Conservation (phyloP, 2,329 filamentous ascomycete species). For the Diplodia sapinea region DNA sequence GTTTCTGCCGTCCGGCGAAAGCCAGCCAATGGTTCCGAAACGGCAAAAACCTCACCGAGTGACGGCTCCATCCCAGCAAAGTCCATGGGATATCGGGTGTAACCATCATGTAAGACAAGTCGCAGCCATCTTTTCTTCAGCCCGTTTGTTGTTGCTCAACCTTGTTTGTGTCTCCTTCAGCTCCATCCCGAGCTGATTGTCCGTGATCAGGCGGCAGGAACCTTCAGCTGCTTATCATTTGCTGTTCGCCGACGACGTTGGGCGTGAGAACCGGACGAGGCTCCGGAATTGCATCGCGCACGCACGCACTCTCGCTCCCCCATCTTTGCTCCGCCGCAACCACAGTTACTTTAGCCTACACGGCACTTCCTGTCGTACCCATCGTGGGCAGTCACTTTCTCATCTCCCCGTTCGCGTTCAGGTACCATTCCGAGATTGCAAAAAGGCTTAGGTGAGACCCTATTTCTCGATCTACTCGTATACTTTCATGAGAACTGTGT, state of each 20-base stretch:
- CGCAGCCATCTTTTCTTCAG: not conserved
- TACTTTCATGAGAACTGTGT: not conserved
- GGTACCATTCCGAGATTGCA: not conserved
- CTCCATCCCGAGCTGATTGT: not conserved
- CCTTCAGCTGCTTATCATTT: not conserved
- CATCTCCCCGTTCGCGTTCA: not conserved
- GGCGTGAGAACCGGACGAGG: not conserved
- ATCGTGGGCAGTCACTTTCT: not conserved
- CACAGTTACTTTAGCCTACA: not conserved
- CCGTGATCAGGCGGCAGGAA: not conserved
- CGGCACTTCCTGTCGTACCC: conserved; percentile 2
- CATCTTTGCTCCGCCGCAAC: not conserved
- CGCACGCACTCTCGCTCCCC: not conserved
- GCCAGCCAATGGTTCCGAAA: not conserved
- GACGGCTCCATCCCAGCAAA: not conserved
- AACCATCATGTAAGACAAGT: not conserved
- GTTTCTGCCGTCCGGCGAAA: not conserved
- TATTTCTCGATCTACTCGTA: not conserved
- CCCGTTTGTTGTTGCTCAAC: not conserved
- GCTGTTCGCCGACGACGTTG: not conserved
- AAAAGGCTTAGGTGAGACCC: not conserved
- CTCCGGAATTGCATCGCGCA: not conserved
- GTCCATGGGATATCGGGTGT: not conserved
- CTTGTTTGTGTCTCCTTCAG: not conserved
- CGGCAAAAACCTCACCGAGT: not conserved